A percentile compares a stretch with the other conserved stretches of the same genome.
Evolutionary conservation across 73 alveolate species (phyloP).

Genomic region (Paramecium bursaria): DNA sequence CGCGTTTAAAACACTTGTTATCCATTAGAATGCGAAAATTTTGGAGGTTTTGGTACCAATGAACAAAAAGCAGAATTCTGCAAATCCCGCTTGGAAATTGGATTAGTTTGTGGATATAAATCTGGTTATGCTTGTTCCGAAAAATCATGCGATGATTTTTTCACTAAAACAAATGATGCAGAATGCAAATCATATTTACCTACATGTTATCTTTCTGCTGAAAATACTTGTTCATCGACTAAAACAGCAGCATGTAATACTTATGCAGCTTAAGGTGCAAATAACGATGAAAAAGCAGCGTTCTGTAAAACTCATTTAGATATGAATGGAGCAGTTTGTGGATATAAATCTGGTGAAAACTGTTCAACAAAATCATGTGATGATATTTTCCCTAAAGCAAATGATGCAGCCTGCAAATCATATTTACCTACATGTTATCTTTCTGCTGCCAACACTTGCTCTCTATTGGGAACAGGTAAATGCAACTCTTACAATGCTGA

Average conservation of each 20-base stretch:
- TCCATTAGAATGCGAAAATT: not conserved
- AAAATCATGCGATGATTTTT: no score
- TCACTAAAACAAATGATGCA: not conserved
- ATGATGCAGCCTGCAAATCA: not conserved
- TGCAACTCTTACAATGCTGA: constrained; percentile 5
- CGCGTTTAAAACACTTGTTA: no score
- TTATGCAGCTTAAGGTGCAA: not conserved
- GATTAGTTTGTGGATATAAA: no score
- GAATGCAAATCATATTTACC: constrained; percentile 16
- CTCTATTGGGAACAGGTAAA: not conserved
- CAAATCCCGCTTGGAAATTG: no score
- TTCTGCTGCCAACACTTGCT: not conserved
- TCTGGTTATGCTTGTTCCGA: no score
- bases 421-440: constrained; percentile 44
- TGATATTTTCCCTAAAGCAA: not conserved
- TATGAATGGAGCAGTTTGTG: not conserved
- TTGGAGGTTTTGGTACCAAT: not conserved
- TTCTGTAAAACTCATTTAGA: constrained; percentile 4
- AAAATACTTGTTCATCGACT: no score
- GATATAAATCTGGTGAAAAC: not conserved
- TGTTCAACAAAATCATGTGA: constrained; percentile 3
- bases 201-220: no score
- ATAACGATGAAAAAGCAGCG: not conserved
- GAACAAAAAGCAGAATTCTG: not conserved
- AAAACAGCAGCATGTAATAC: constrained; percentile 20